Evolutionary conservation across 2,329 filamentous ascomycete species (phyloP), one percentile per base, ranked within the genome.

Genomic region (Colletotrichum sp.): DNA sequence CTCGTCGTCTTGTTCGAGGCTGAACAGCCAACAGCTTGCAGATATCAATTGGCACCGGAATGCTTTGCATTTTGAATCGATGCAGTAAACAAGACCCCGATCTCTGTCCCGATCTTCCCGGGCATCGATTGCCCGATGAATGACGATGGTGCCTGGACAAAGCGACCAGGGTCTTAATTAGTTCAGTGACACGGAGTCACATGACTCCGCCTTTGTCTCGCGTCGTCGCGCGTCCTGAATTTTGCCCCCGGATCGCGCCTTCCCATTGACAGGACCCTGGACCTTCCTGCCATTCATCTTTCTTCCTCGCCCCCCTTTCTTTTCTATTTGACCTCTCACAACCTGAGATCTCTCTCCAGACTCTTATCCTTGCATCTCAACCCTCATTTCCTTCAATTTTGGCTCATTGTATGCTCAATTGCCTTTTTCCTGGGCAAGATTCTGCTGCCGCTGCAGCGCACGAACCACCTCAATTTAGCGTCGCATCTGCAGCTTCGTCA

Each of bases 201-300:
- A 83, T 86, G 84, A 85, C 78, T 76, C 76, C 84, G 83, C 79
- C 81, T 72, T 78, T 63, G 71, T 79, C 80, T 85, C 84, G 84
- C 83, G 84, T 85, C 77, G 10, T 4, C 18, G 75, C 72, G 34
- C 70, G 69, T 65, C 72, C 55, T 52, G 6, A 18, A 26, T 75
- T 67, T 67, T 44, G 21, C 18, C 52, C 39, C 63, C 69, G 15
- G 16, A 72, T 64, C 69, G 72, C 72, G 72, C 24, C 69, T 30
- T 59, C 62, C 62, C 34, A 13, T 21, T 30, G 64, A 57, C 36
- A 57, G 66, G 60, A 39, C 12, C 13, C 49, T 15, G 60, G 1
- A 15, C 30, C 34, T 72, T 63, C 36, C 39, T 67, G 62, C 30
- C 39, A 39, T 39, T 63, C 30, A 15, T 44, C 28, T 30, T 39